Base-by-base conservation (phyloP, 306 rosid species). In the Benincasa hispida region DNA sequence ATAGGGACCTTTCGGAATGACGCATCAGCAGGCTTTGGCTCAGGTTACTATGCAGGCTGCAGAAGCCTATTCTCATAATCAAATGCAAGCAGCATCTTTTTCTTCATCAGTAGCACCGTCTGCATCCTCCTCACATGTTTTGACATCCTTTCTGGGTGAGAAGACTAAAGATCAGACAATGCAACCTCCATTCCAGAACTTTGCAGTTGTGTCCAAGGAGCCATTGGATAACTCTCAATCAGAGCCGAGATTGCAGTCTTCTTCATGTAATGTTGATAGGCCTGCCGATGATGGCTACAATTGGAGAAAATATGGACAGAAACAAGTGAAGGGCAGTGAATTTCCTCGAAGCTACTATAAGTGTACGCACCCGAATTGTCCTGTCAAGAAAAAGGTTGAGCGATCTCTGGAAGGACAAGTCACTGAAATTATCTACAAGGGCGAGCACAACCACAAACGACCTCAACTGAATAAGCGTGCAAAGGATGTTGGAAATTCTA, bases 231-330 rank as follows among this genome's bases (percentile, higher is more conserved):
- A 82, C 60, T 77, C 92, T 65, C 88, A 63, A 81, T 55, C 80
- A 4, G 90, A 84, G 54, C 91, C 77, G 74, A 88, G 81, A 76
- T 41, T 73, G 24, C 91, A 80, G 5, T 61, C 87, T 19, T 83
- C 91, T 69, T 76, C 79, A 1, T 50, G 83, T 68, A 67, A 81
- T 74, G 87, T 83, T 10, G 93, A 88, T 65, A 90, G 86, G 82
- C 97, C 96, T 56, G 86, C 86, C 35, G 84, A 84, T 4, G 97
- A 92, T 51, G 96, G 93, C 32, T 90, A 78, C 86, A 90, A 89
- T 74, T 92, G 98, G 98, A 83, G 96, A 62, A 90, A 92, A 77
- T 90, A 90, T 54, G 96, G 98, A 17, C 98, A 90, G 86, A 92
- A 90, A 87, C 92, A 88, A 28, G 91, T 92, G 83, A 92, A 90